Evolutionary conservation across 2,329 filamentous ascomycete species (phyloP), one percentile per base, ranked within the genome.

Genomic region (Penicillium hordei): DNA sequence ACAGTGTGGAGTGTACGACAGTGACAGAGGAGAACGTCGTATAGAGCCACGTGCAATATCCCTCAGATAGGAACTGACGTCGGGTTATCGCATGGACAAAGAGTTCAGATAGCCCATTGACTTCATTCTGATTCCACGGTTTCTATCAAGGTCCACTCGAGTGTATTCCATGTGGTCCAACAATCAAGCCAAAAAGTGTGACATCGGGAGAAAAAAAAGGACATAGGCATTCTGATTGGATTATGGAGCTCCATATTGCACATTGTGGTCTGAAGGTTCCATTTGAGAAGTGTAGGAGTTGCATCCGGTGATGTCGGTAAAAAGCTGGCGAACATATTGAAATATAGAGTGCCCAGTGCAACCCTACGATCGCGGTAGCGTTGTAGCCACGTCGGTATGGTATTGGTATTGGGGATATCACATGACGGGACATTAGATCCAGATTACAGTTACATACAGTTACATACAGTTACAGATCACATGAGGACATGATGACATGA

Each of bases 221-320:
- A 40, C 15, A 12, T 2, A 23, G 25, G n/a, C 13, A 52, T 54
- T 60, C n/a, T 60, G 36, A 60, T 60, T 62, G 58, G 57, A 39
- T 5, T 33, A 23, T 12, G 9, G 5, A 29, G n/a, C 15, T 23
- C 23, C 19, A 21, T 13, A 27, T 23, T 21, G 10, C 31, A 23
- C 17, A 33, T 39, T 33, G 23, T 51, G 15, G 31, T 39, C 38
- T 45, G 33, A 65, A 59, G 62, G 65, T 67, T 57, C 53, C 65
- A 67, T 67, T 54, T 55, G 33, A 48, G 48, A 54, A 61, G 59
- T 55, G 34, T 29, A 60, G 57, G 43, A 64, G 65, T 72, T 70
- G 70, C 70, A 72, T 72, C 61, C 65, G 66, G 66, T 60, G 60
- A 66, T 58, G 57, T 65, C 59, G 60, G 59, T 36, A 59, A 52